phyloP scores from a whole-genome alignment of 108 stramenopile genomes.

The Pseudonitzschia multiseries region DNA sequence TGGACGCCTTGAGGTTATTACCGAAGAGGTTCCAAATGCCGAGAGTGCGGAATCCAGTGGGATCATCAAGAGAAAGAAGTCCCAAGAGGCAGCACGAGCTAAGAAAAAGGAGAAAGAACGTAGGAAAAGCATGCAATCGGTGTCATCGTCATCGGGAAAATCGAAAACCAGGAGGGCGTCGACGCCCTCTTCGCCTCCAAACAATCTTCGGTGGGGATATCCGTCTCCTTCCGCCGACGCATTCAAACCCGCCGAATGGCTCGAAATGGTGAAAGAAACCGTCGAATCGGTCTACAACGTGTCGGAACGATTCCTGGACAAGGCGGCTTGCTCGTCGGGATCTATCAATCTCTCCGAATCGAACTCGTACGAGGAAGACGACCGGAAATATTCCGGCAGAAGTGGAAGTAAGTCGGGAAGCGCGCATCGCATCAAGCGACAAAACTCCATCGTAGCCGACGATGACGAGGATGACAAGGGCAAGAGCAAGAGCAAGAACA shows the following conservation, averaged over 20 bases:
- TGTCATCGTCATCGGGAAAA: no score
- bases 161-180: not conserved
- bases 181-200: not conserved
- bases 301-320: not conserved
- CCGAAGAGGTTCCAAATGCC: not conserved
- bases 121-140: not conserved
- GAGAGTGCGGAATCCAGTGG: not conserved
- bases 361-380: not conserved
- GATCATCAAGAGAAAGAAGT: not conserved
- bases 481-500: not conserved
- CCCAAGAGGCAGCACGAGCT: not conserved
- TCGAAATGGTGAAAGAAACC: not conserved
- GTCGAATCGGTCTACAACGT: not conserved
- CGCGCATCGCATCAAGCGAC: not conserved
- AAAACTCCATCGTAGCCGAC: not conserved
- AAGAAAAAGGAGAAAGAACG: not conserved
- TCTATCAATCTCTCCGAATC: not conserved
- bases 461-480: not conserved
- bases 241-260: not conserved
- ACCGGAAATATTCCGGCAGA: not conserved
- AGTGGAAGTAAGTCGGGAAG: not conserved
- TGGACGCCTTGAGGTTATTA: not conserved
- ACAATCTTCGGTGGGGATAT: constrained; percentile 1
- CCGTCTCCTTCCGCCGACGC: not conserved
- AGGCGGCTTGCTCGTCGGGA: not conserved